phyloP scores from a whole-genome alignment of 495 filamentous ascomycete genomes.

The Xeromyces bisporus region DNA sequence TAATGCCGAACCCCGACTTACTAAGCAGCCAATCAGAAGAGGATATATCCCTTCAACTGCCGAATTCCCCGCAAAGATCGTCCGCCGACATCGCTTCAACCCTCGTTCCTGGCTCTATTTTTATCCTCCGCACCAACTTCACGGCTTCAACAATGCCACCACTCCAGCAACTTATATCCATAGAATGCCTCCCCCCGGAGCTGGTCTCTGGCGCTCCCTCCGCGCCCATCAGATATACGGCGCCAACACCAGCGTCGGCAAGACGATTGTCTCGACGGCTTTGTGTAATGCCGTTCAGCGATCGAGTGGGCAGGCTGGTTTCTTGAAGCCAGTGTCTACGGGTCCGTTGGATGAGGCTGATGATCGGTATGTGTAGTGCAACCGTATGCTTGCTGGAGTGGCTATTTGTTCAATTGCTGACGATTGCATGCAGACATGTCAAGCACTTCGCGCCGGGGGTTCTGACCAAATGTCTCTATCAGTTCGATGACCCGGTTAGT shows the following conservation, averaged over 20 bases:
- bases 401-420: neutral
- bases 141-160: no score
- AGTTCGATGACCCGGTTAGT: constrained; percentile 54
- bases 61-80: no score
- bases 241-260: constrained; percentile 67
- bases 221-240: constrained; percentile 56
- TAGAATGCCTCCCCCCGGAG: constrained; percentile 23
- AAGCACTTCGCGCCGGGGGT: constrained; percentile 31
- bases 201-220: constrained; percentile 43
- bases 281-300: constrained; percentile 42
- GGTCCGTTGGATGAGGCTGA: constrained; percentile 51
- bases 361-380: constrained; percentile 32
- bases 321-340: constrained; percentile 63
- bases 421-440: constrained; percentile 43
- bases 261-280: constrained; percentile 56
- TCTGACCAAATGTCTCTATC: constrained; percentile 42
- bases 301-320: constrained; percentile 34
- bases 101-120: no score
- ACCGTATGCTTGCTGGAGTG: no score
- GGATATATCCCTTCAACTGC: no score
- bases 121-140: no score
- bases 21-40: no score
- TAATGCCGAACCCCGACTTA: no score
- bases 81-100: no score
- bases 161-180: no score